phyloP scores from a whole-genome alignment of 2,329 filamentous ascomycete species.

The Fusarium lyarnte region DNA sequence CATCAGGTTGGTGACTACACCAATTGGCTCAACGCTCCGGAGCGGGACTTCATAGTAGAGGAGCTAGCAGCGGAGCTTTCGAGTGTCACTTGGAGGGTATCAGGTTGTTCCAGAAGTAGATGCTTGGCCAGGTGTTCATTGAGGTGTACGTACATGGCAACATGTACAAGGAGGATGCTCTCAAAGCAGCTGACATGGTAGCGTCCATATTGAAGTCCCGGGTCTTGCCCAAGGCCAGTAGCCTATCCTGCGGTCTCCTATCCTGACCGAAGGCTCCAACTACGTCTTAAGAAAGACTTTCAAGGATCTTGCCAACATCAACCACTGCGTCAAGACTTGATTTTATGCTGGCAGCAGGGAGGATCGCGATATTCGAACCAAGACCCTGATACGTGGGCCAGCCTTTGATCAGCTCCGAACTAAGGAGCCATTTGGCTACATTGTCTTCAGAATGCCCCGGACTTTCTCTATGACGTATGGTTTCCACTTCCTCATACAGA shows the following conservation, averaged over 20 bases:
- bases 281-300: slow-evolving; percentile 83
- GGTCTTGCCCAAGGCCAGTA: slow-evolving; percentile 80
- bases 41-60: slow-evolving; percentile 81
- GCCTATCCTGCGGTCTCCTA: slow-evolving; percentile 78
- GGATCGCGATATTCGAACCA: slow-evolving; percentile 77
- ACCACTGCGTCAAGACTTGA: slow-evolving; percentile 84
- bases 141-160: slow-evolving; percentile 93
- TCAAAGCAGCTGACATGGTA: slow-evolving; percentile 84
- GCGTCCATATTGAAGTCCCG: slow-evolving; percentile 81
- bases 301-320: slow-evolving; percentile 88
- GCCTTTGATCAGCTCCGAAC: slow-evolving; percentile 94
- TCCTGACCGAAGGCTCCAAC: slow-evolving; percentile 83
- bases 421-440: slow-evolving; percentile 96
- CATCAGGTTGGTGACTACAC: slow-evolving; percentile 87
- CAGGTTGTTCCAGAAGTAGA: slow-evolving; percentile 78
- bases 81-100: slow-evolving; percentile 79
- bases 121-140: slow-evolving; percentile 85
- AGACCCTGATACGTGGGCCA: slow-evolving; percentile 86
- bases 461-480: slow-evolving; percentile 80
- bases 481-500: slow-evolving; percentile 92
- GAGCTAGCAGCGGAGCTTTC: slow-evolving; percentile 82
- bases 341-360: slow-evolving; percentile 75
- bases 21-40: slow-evolving; percentile 75
- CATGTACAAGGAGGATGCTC: slow-evolving; percentile 90
- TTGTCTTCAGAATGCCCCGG: slow-evolving; percentile 85